Evolutionary conservation across 768 basidiomycete genomes (phyloP), one percentile per base, ranked within the genome.

Genomic region (Panaeolus cyanescens): DNA sequence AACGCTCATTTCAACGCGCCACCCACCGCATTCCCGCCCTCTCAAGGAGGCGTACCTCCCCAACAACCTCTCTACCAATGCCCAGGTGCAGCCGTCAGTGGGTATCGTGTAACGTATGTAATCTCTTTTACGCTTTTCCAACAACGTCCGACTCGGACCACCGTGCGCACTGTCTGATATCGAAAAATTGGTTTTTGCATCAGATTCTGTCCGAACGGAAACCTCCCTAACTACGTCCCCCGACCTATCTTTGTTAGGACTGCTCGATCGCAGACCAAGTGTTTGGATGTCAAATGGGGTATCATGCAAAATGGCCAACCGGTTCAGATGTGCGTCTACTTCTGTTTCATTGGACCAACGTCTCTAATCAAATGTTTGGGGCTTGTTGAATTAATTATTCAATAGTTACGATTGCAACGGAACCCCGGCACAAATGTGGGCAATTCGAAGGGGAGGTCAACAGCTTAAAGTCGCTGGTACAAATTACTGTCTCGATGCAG

Each of bases 221-320:
- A 62, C 6, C 68, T 62, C 30, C 64, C 60, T 37, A 66, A 60
- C 54, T 65, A 62, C 28, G 56, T 61, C 42, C 59, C 65, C 8
- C 59, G 59, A 15, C 62, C 56, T 9, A 62, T 37, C 61, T 69
- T 45, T 64, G 72, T 67, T 68, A 68, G 28, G 59, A 66, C 58
- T 40, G 59, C 19, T 58, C 62, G 56, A 40, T 34, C 32, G 42
- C 63, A 33, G 19, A 60, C 40, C 20, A 72, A 73, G 59, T 75
- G 72, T 50, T 58, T 73, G 34, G 74, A 72, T 45, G 72, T 75
- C 53, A 68, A 66, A n/a, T 72, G 71, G 12, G 70, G 59, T 4
- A 32, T 64, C 19, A 64, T 68, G 39, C 64, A 67, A 1, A 67
- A 73, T 36, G 73, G 72, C 5, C 70, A 71, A 0, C 69, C 72